These are phyloP conservation scores for Trichophyton rubrum DNA, from an alignment of 2,329 filamentous ascomycete genomes.

Conservation along the genomic window DNA sequence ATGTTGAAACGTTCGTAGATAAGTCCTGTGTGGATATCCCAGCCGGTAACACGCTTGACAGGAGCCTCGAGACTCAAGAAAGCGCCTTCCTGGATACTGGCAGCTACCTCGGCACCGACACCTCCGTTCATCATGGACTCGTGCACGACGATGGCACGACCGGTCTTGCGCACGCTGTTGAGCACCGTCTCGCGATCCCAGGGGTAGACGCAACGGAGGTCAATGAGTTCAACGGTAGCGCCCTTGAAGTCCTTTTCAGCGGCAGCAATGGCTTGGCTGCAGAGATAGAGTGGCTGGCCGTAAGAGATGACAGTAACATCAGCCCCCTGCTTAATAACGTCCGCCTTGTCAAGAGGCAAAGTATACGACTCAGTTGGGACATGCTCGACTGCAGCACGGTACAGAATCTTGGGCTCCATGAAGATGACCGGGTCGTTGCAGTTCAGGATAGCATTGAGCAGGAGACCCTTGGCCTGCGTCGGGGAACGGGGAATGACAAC, in stretches of 20 bases:
- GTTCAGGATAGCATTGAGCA: slow-evolving; percentile 61
- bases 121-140: slow-evolving; percentile 87
- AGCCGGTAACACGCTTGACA: slow-evolving; percentile 74
- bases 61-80: slow-evolving; percentile 77
- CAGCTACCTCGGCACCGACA: slow-evolving; percentile 77
- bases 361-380: slow-evolving; percentile 70
- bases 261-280: slow-evolving; percentile 60
- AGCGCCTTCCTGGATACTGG: slow-evolving; percentile 75
- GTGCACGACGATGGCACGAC: slow-evolving; percentile 75
- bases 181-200: slow-evolving; percentile 79
- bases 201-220: slow-evolving; percentile 76
- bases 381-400: slow-evolving; percentile 82
- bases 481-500: slow-evolving; percentile 81
- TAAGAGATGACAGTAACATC: slow-evolving; percentile 80
- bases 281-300: slow-evolving; percentile 78
- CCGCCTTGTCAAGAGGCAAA: slow-evolving; percentile 75
- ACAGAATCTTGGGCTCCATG: slow-evolving; percentile 88
- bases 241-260: slow-evolving; percentile 59
- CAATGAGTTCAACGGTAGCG: slow-evolving; percentile 70
- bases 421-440: slow-evolving; percentile 80
- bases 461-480: slow-evolving; percentile 73
- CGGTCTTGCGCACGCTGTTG: slow-evolving; percentile 74
- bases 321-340: slow-evolving; percentile 66
- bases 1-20: slow-evolving; percentile 69
- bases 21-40: slow-evolving; percentile 72